Evolutionary conservation across 257 asterid genomes (phyloP), one percentile per base, ranked within the genome.

Genomic region (Fraxinus cuspidata): DNA sequence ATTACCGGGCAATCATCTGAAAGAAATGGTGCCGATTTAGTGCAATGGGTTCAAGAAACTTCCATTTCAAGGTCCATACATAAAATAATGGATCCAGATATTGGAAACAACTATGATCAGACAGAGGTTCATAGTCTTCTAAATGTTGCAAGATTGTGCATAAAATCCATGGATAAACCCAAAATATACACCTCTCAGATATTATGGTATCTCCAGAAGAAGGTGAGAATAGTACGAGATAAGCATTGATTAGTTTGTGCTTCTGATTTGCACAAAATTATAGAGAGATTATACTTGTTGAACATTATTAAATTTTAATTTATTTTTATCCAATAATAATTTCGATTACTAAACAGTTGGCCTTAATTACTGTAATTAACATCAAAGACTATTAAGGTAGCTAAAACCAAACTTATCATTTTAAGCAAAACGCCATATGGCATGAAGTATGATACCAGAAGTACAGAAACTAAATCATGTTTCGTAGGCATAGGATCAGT

Each of bases 61-160:
- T 79, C 77, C 23, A 72, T 87, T 37, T 80, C 90, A 4, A 86
- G 79, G 80, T 89, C 98, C 49, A 85, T 90, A 42, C 89, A 84
- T 81, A 86, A 84, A 81, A 93, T 92, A 92, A 78, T 93, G 9
- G 98, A 93, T 84, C 97, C 99, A n/a, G 99, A 95, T 32, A 89
- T 93, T 53, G 98, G 97, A 2, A 86, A 84, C 78, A 87, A 76
- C 79, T 93, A 93, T 4, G 83, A 90, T 75, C 73, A 86, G 3
- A 85, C 82, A 80, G 99, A 93, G 83, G 90, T 93, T 7, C 84
- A 81, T 70, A 74, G 85, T 70, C 99, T 95, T 31, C 44, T 95
- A 42, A 85, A 85, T 71, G 92, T 93, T 71, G 98, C 98, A 63
- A 92, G 89, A 81, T 74, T 94, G 77, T 94, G 97, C 85, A 84